Percentiles rank a stretch among this genome's conserved stretches.
Conservation (phyloP, 139 green algal genomes). For the Auxenochlorella protothecoides region DNA sequence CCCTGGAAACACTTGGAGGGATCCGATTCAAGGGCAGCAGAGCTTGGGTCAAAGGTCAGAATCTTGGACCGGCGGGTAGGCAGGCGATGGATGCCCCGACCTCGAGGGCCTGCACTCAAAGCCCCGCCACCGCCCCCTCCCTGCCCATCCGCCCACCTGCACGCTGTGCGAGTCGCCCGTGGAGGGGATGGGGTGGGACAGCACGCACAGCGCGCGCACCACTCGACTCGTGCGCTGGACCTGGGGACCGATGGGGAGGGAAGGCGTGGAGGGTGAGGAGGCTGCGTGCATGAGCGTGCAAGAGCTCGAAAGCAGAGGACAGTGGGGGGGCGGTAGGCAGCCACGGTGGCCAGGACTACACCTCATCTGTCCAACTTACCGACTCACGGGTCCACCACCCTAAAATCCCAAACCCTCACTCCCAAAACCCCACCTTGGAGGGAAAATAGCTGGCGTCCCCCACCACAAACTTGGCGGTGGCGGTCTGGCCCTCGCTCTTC, state of each 20-base stretch:
- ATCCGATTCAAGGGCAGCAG: background rate
- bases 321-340: too few species aligned
- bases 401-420: background rate
- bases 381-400: background rate
- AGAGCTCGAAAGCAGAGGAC: too few species aligned
- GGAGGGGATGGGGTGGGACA: conserved; percentile 91
- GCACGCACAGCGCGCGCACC: conserved; percentile 85
- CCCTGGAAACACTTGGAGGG: too few species aligned
- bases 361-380: too few species aligned
- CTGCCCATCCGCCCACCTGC: conserved; percentile 24
- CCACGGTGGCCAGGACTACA: too few species aligned
- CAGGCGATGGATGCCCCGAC: too few species aligned
- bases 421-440: conserved; percentile 26
- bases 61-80: too few species aligned
- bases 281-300: too few species aligned
- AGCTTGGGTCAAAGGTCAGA: background rate
- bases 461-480: conserved; percentile 83
- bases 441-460: conserved; percentile 88
- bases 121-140: background rate
- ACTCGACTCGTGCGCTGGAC: conserved; percentile 52
- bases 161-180: conserved; percentile 76
- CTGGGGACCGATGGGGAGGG: conserved; percentile 10
- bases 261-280: too few species aligned
- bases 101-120: too few species aligned
- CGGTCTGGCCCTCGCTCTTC: conserved; percentile 70